phyloP scores from a whole-genome alignment of 2,329 filamentous ascomycete species.

The Exophiala sp. region DNA sequence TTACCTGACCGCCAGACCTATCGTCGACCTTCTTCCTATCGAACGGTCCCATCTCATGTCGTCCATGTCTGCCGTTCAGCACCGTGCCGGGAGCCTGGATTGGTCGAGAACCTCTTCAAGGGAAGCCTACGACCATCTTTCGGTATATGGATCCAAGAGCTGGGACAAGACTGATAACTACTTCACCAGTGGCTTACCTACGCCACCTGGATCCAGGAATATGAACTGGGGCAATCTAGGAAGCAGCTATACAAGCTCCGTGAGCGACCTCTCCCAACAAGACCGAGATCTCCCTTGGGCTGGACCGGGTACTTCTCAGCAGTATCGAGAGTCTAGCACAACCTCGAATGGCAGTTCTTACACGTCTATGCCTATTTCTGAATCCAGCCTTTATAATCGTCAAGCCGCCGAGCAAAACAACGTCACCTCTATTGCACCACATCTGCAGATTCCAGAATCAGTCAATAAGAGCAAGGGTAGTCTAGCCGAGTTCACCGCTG shows the following conservation, averaged over 20 bases:
- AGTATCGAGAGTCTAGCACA: not conserved
- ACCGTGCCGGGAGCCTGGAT: conserved; percentile 11
- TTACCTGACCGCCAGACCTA: conserved; percentile 3
- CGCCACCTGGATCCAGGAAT: conserved; percentile 25
- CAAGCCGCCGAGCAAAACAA: conserved; percentile 12
- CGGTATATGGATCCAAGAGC: conserved; percentile 17
- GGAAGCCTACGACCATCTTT: conserved; percentile 3
- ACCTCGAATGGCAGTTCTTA: conserved; percentile 8
- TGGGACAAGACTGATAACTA: conserved; percentile 14
- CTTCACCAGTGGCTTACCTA: conserved; percentile 27
- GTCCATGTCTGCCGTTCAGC: conserved; percentile 16
- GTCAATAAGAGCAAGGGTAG: conserved; percentile 74
- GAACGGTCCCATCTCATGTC: conserved; percentile 12
- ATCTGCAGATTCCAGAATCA: conserved; percentile 68
- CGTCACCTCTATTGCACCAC: conserved; percentile 42
- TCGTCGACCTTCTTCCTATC: not conserved
- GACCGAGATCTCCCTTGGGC: not conserved
- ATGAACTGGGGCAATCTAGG: conserved; percentile 23
- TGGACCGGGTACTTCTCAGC: not conserved
- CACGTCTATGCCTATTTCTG: conserved; percentile 4
- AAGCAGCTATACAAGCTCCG: conserved; percentile 15
- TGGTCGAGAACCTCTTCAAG: conserved; percentile 11
- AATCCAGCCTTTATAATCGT: conserved; percentile 2
- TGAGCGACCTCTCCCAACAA: conserved; percentile 7
- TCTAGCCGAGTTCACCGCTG: conserved; percentile 76